A percentile compares a stretch with the other conserved stretches of the same genome.
phyloP scores from a whole-genome alignment of 805 yeast genomes.

The Starmera dryadoides region DNA sequence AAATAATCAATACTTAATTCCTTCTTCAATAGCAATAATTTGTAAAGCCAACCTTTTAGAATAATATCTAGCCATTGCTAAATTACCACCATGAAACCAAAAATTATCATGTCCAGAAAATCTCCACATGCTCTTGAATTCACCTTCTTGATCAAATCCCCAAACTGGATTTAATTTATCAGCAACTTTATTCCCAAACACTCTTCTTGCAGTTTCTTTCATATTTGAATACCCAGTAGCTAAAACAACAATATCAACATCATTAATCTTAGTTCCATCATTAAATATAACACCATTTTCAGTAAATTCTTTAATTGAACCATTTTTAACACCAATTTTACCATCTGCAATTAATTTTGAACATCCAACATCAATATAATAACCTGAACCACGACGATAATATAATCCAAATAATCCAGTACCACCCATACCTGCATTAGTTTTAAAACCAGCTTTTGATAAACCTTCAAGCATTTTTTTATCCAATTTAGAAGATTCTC shows the following conservation, averaged over 20 bases:
- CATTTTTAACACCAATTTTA: conserved; percentile 29
- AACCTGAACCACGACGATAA: conserved; percentile 37
- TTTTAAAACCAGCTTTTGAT: conserved; percentile 29
- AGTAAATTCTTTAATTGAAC: conserved; percentile 27
- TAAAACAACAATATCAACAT: conserved; percentile 32
- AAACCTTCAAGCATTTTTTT: conserved; percentile 25
- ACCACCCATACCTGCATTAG: conserved; percentile 35
- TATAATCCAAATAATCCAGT: conserved; percentile 35
- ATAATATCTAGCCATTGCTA: conserved; percentile 30
- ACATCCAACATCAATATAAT: conserved; percentile 39
- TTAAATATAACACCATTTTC: conserved; percentile 30
- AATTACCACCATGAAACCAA: conserved; percentile 36
- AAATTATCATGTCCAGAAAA: conserved; percentile 32
- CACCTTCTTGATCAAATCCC: conserved; percentile 38
- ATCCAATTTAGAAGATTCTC: conserved; percentile 26
- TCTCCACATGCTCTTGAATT: conserved; percentile 30
- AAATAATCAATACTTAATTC: conserved; percentile 7
- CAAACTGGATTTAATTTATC: conserved; percentile 30
- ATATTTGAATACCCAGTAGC: conserved; percentile 38
- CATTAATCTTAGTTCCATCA: conserved; percentile 29
- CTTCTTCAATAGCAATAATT: conserved; percentile 28
- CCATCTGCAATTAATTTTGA: conserved; percentile 32
- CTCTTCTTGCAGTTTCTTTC: conserved; percentile 31
- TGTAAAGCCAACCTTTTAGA: conserved; percentile 34
- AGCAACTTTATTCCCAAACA: conserved; percentile 31